Percentiles rank a stretch among this genome's conserved stretches.
Evolutionary conservation across 331 rosid genomes (phyloP).

Genomic region (Quercus tomentella): DNA sequence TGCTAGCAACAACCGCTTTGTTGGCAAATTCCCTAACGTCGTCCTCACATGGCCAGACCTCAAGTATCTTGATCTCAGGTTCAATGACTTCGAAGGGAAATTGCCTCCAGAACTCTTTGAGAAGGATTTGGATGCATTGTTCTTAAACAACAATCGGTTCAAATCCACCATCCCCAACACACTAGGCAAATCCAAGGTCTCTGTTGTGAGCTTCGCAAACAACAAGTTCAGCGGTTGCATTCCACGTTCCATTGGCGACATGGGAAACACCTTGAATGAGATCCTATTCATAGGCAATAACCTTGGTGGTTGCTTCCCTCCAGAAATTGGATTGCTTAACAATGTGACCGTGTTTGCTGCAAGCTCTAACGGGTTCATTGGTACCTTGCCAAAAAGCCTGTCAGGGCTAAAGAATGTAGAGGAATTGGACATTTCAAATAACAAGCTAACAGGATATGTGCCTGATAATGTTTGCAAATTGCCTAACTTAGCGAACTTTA

Average conservation of each 20-base stretch:
- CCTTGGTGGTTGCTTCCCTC: conserved; percentile 54
- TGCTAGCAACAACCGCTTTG: conserved; percentile 54
- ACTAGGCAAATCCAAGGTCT: conserved; percentile 43
- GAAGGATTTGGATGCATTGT: conserved; percentile 11
- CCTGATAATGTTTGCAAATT: conserved; percentile 37
- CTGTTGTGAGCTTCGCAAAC: conserved; percentile 49
- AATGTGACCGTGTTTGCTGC: conserved; percentile 11
- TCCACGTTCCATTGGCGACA: conserved; percentile 40
- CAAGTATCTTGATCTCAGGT: conserved; percentile 51
- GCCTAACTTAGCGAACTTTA: conserved; percentile 43
- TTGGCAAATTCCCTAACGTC: conserved; percentile 46
- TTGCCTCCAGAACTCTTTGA: conserved; percentile 40
- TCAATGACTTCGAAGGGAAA: conserved; percentile 50
- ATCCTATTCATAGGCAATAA: conserved; percentile 37
- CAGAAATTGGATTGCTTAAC: conserved; percentile 38
- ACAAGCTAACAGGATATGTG: conserved; percentile 45
- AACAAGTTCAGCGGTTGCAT: conserved; percentile 58
- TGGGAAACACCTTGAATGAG: conserved; percentile 47
- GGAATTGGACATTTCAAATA: conserved; percentile 30
- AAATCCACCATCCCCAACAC: conserved; percentile 35
- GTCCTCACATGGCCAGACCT: conserved; percentile 37
- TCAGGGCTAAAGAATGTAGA: conserved; percentile 31
- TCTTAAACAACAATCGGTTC: conserved; percentile 60
- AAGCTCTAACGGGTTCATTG: background rate
- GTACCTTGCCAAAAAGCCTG: conserved; percentile 40